Evolutionary conservation across 805 yeast species (phyloP).

Genomic region (Ogataea saltuana): DNA sequence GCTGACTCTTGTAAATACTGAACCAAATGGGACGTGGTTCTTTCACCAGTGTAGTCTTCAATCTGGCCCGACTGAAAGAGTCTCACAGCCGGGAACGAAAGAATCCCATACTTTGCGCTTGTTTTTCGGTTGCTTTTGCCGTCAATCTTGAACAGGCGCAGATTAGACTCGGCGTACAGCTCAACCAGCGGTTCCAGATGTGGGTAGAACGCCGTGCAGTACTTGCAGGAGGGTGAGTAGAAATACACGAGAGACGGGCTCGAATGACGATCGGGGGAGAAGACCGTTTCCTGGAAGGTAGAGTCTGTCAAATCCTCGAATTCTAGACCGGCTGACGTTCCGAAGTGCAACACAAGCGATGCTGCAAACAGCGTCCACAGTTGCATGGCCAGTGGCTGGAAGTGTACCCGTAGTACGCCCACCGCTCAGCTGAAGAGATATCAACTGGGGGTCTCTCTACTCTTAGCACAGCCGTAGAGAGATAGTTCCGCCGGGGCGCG

Average conservation of each 20-base stretch:
- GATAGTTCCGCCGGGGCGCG: too few species aligned
- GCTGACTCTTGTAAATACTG: slow-evolving; percentile 35
- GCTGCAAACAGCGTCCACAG: too few species aligned
- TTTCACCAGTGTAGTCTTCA: slow-evolving; percentile 38
- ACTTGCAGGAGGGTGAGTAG: slow-evolving; percentile 46
- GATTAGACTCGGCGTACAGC: slow-evolving; percentile 40
- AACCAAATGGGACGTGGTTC: slow-evolving; percentile 36
- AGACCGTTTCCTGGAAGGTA: slow-evolving; percentile 3
- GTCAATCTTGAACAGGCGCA: slow-evolving; percentile 39
- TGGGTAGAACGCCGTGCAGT: slow-evolving; percentile 49
- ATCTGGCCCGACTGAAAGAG: slow-evolving; percentile 44
- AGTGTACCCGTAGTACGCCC: too few species aligned
- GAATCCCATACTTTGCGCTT: slow-evolving; percentile 40
- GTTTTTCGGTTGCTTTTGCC: slow-evolving; percentile 38
- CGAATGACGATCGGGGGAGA: slow-evolving; percentile 28
- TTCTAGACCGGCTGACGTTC: too few species aligned
- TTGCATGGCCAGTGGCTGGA: too few species aligned
- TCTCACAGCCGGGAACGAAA: slow-evolving; percentile 50
- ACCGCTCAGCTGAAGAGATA: too few species aligned
- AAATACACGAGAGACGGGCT: slow-evolving; percentile 46
- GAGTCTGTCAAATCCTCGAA: too few species aligned
- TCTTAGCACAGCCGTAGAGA: too few species aligned
- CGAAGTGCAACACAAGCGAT: too few species aligned
- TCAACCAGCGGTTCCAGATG: slow-evolving; percentile 44
- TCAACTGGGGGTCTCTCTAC: too few species aligned